A percentile compares a stretch with the other conserved stretches of the same genome.
Evolutionary conservation across 805 yeast genomes (phyloP).

Genomic region (Ogataea corticis): DNA sequence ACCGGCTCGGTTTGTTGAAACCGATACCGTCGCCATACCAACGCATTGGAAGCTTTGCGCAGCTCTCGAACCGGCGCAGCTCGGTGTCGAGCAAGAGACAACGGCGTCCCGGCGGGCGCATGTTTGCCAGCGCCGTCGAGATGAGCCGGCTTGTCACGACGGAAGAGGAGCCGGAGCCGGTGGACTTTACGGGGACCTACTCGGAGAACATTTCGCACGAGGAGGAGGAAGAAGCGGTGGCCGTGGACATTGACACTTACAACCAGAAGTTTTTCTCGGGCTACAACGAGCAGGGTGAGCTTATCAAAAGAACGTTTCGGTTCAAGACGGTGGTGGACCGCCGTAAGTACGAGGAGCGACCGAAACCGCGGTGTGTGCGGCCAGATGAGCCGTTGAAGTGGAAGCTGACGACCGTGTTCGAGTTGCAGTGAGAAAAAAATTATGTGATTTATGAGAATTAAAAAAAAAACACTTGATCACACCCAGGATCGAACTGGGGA

Average conservation of each 20-base stretch:
- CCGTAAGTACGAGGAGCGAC: constrained; percentile 22
- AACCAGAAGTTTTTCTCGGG: constrained; percentile 30
- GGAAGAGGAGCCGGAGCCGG: constrained; percentile 6
- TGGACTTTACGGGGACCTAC: constrained; percentile 7
- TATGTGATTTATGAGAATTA: not conserved
- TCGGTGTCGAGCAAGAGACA: constrained; percentile 4
- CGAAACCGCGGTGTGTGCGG: not conserved
- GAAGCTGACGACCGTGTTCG: constrained; percentile 27
- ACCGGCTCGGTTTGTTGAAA: constrained; percentile 24
- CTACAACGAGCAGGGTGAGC: constrained; percentile 24
- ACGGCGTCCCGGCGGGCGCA: not conserved
- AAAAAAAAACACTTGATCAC: constrained; percentile 60
- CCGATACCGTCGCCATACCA: constrained; percentile 24
- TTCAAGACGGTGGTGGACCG: constrained; percentile 31
- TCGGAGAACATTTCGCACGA: constrained; percentile 2
- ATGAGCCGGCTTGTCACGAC: constrained; percentile 2
- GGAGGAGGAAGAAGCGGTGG: constrained; percentile 8
- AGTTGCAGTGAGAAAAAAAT: constrained; percentile 1
- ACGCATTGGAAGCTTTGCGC: constrained; percentile 33
- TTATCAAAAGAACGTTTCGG: constrained; percentile 31
- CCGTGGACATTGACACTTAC: constrained; percentile 26
- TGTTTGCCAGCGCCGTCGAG: constrained; percentile 6
- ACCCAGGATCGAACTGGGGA: constrained; percentile 99
- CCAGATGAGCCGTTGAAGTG: constrained; percentile 28
- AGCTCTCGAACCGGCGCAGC: constrained; percentile 16